phyloP scores from a whole-genome alignment of 257 asterid species.

The Gardenia jasminoides region DNA sequence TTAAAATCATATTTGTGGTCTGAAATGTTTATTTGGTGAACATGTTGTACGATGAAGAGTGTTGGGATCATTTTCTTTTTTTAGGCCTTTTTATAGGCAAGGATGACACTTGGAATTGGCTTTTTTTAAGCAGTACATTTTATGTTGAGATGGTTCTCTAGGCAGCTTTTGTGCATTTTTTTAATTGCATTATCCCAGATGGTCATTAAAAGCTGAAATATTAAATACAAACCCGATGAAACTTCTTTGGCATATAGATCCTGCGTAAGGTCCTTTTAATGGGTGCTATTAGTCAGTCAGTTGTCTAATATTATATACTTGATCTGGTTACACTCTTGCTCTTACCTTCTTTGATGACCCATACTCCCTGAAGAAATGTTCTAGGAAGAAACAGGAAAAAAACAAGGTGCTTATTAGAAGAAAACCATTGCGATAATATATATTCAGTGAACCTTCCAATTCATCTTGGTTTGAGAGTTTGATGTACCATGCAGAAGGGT shows the following conservation, averaged over 20 bases:
- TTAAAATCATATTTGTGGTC: not conserved
- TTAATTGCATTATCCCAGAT: too few species aligned
- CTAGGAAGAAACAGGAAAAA: too few species aligned
- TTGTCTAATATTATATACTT: too few species aligned
- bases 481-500: not conserved
- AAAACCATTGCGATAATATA: not conserved
- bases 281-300: not conserved
- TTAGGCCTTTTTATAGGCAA: not conserved
- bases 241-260: not conserved
- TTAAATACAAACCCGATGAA: not conserved
- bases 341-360: too few species aligned
- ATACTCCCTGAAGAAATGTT: not conserved
- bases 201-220: too few species aligned
- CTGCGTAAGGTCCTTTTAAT: not conserved
- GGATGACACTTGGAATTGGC: not conserved
- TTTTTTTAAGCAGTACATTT: not conserved
- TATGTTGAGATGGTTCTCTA: not conserved
- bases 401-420: not conserved
- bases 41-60: not conserved
- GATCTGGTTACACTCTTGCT: not conserved
- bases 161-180: not conserved
- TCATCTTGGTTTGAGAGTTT: not conserved
- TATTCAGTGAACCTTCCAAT: not conserved
- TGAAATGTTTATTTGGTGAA: not conserved
- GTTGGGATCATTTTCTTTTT: not conserved